Evolutionary conservation across 2,329 filamentous ascomycete species (phyloP).

Genomic region (Botrytis deweyae): DNA sequence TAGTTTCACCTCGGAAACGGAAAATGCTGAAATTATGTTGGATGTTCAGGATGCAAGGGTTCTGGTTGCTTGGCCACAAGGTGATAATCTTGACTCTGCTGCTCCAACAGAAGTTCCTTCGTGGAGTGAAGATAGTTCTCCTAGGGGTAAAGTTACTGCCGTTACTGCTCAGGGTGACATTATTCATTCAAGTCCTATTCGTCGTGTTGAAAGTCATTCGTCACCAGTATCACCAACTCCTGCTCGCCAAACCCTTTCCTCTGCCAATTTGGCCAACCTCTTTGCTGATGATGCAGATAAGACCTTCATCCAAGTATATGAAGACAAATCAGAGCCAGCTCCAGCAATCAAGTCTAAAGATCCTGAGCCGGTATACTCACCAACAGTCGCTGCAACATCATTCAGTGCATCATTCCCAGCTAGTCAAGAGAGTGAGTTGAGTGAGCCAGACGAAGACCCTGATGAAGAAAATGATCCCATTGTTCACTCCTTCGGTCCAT

Average conservation of each 20-base stretch:
- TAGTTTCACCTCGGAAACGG: constrained; percentile 85
- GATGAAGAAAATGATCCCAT: constrained; percentile 95
- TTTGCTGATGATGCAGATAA: constrained; percentile 47
- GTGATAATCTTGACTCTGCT: constrained; percentile 47
- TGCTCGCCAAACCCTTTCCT: constrained; percentile 29
- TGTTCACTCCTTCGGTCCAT: constrained; percentile 87
- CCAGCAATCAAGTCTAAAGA: constrained; percentile 33
- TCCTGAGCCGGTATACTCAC: constrained; percentile 30
- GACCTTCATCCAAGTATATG: constrained; percentile 66
- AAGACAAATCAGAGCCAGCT: constrained; percentile 62
- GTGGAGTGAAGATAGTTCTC: constrained; percentile 59
- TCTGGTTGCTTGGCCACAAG: constrained; percentile 80
- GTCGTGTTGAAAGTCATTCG: constrained; percentile 56
- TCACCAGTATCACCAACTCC: constrained; percentile 78
- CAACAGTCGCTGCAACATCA: constrained; percentile 34
- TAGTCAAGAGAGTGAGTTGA: constrained; percentile 53
- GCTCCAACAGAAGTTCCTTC: constrained; percentile 53
- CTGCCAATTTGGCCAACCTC: constrained; percentile 31
- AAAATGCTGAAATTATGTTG: constrained; percentile 86
- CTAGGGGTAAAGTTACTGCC: constrained; percentile 51
- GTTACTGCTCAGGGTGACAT: constrained; percentile 39
- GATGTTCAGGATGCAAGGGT: constrained; percentile 93
- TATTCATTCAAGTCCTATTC: constrained; percentile 61
- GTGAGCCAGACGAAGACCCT: constrained; percentile 62
- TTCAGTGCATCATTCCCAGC: constrained; percentile 27